Conservation (phyloP, 345 rosid species). For the Pugionium cornutum region DNA sequence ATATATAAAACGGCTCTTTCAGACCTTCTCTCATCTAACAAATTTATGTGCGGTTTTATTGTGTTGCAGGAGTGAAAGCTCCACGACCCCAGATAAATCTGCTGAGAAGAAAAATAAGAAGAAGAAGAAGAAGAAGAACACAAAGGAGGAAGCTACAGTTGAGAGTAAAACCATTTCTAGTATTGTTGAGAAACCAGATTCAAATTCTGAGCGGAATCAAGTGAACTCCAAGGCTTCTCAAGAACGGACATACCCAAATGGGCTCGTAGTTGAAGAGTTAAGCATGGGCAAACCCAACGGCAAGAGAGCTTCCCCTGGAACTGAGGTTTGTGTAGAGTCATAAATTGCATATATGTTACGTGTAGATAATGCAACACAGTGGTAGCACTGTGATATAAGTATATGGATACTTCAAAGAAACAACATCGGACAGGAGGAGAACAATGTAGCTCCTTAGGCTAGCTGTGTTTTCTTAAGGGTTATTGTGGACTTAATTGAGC, state of each 20-base stretch:
- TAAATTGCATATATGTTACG: background rate
- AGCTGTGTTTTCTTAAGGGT: no score
- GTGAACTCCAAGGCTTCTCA: slow-evolving; percentile 55
- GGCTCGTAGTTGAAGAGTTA: slow-evolving; percentile 80
- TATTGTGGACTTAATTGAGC: no score
- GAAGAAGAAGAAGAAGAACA: slow-evolving; percentile 50
- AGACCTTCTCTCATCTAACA: background rate
- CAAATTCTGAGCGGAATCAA: slow-evolving; percentile 39
- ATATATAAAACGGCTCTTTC: background rate
- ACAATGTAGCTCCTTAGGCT: no score
- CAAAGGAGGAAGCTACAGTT: slow-evolving; percentile 47
- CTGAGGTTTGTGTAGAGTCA: slow-evolving; percentile 46
- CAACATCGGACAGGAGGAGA: no score
- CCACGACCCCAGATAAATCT: slow-evolving; percentile 40
- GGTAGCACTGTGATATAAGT: no score
- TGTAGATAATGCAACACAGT: no score
- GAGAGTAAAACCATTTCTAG: slow-evolving; percentile 39
- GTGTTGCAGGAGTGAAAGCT: slow-evolving; percentile 32
- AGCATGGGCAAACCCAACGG: slow-evolving; percentile 89
- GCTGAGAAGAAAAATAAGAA: slow-evolving; percentile 70
- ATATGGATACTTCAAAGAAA: no score
- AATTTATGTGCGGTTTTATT: slow-evolving; percentile 18
- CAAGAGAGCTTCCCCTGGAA: slow-evolving; percentile 83
- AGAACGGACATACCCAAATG: slow-evolving; percentile 73
- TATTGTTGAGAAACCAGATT: slow-evolving; percentile 39